Percentiles rank a stretch among this genome's conserved stretches.
These are phyloP conservation scores for Apiospora koreana DNA, from an alignment of 2,329 filamentous ascomycete genomes.

Conservation along the genomic window DNA sequence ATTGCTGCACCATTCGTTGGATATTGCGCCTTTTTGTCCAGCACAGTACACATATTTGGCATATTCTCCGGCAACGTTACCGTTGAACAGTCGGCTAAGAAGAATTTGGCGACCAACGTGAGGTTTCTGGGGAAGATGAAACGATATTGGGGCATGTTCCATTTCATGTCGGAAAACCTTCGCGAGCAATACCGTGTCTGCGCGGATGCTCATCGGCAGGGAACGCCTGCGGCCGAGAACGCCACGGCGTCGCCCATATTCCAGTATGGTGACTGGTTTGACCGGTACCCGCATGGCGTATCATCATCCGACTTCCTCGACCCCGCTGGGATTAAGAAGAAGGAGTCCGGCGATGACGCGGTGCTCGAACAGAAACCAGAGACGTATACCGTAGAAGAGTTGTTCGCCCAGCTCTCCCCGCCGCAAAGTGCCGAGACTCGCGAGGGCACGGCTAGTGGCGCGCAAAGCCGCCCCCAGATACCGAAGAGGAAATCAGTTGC, in stretches of 20 bases:
- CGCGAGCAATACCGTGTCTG: conserved; percentile 86
- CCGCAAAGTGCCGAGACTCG: conserved; percentile 51
- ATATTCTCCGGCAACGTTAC: conserved; percentile 83
- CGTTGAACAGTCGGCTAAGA: conserved; percentile 77
- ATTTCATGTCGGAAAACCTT: conserved; percentile 92
- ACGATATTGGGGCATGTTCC: conserved; percentile 97
- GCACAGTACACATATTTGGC: conserved; percentile 90
- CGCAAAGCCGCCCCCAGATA: conserved; percentile 24
- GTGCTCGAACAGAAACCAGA: conserved; percentile 87
- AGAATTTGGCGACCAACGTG: conserved; percentile 83
- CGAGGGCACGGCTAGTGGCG: conserved; percentile 34
- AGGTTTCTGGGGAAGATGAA: conserved; percentile 94
- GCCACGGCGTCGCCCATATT: conserved; percentile 67
- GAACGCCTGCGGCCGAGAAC: conserved; percentile 51
- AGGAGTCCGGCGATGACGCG: conserved; percentile 81
- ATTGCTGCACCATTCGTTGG: conserved; percentile 91
- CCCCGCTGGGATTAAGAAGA: conserved; percentile 65
- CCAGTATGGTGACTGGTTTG: conserved; percentile 98
- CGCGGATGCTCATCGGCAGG: conserved; percentile 76
- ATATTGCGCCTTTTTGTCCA: conserved; percentile 91
- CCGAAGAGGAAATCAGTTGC: conserved; percentile 41
- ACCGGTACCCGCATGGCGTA: conserved; percentile 89
- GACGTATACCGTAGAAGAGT: conserved; percentile 92
- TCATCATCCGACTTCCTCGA: conserved; percentile 83
- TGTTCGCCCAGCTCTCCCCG: conserved; percentile 79